These are phyloP conservation scores for Diplotaxis tenuifolia DNA, from an alignment of 345 rosid species.

Conservation along the genomic window DNA sequence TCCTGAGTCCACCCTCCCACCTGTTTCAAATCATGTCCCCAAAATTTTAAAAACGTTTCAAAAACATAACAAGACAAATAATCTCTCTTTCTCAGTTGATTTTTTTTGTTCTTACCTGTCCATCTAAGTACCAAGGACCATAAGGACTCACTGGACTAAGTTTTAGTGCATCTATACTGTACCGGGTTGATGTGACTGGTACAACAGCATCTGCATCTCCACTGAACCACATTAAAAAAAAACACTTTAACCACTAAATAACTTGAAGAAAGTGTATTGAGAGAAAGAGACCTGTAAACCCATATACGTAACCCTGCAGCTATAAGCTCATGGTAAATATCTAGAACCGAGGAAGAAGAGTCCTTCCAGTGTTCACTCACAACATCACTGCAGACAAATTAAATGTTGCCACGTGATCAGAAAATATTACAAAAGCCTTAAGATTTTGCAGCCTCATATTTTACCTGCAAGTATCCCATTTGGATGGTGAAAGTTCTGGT, in stretches of 20 bases:
- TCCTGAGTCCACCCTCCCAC: slow-evolving; percentile 98
- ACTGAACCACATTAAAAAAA: slow-evolving; percentile 38
- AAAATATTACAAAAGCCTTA: background rate
- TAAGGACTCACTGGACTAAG: slow-evolving; percentile 65
- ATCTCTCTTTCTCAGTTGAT: background rate
- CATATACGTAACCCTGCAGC: slow-evolving; percentile 76
- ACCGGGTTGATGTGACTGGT: slow-evolving; percentile 88
- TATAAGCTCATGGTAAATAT: slow-evolving; percentile 75
- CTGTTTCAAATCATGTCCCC: slow-evolving; percentile 42
- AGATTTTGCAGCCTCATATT: background rate
- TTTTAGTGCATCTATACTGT: slow-evolving; percentile 72
- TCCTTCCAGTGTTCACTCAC: slow-evolving; percentile 64
- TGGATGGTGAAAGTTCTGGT: slow-evolving; percentile 57
- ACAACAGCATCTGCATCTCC: slow-evolving; percentile 90
- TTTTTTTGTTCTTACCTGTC: slow-evolving; percentile 51
- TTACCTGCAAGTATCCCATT: slow-evolving; percentile 95
- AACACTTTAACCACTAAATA: background rate
- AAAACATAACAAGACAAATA: background rate
- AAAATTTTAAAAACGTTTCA: background rate
- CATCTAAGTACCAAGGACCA: slow-evolving; percentile 81
- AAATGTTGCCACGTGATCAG: slow-evolving; percentile 17
- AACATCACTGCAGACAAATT: slow-evolving; percentile 47
- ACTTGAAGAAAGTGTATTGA: background rate
- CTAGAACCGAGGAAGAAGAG: slow-evolving; percentile 63
- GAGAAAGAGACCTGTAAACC: slow-evolving; percentile 73